Base-by-base conservation (phyloP, 2,329 filamentous ascomycete species). In the Clonostachys byssicola region DNA sequence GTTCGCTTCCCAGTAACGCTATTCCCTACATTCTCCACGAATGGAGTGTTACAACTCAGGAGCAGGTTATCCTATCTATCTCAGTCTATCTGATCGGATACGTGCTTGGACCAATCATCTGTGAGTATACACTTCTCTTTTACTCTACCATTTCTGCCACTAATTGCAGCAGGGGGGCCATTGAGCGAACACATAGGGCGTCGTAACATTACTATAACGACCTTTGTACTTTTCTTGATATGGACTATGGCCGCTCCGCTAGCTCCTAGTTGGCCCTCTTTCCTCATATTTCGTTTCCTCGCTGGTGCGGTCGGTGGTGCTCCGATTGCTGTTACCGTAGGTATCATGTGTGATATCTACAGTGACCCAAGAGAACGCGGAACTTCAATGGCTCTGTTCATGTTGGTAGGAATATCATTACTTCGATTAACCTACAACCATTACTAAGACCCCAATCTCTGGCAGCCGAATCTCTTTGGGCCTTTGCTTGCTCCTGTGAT, bases 341-440 rank as follows among this genome's bases (percentile, higher is more conserved):
- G 80, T 1, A 77, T 87, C 10, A 75, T 86, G 52, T 84, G 85
- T 13, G 86, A 89, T 62, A 72, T 87, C 7, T 88, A 81, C 56
- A 71, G 72, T 44, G 71, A 82, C 45, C 48, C 52, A 12, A 48
- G 45, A 17, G 66, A 68, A 5, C 64, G 81, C 38, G 81, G 81
- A 4, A 66, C 78, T 30, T 75, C 76, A 12, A 80, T 84, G 69
- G 74, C 81, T 2, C 63, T 78, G 38, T 86, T 84, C 64, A 85
- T 85, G 76, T 79, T 77, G n/a, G 82, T 78, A 57, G 9, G 23
- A 9, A 30, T 9, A 30, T 30, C 23, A 30, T 30, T 2, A 30
- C 23, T 30, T 30, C 23, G 59, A 71, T 60, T 40, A 23, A 13
- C 10, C 4, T 36, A 2, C 3, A 30, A 9, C 23, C 8, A 30